Evolutionary conservation across 306 rosid genomes (phyloP).

Genomic region (Aeschynomene evenia): DNA sequence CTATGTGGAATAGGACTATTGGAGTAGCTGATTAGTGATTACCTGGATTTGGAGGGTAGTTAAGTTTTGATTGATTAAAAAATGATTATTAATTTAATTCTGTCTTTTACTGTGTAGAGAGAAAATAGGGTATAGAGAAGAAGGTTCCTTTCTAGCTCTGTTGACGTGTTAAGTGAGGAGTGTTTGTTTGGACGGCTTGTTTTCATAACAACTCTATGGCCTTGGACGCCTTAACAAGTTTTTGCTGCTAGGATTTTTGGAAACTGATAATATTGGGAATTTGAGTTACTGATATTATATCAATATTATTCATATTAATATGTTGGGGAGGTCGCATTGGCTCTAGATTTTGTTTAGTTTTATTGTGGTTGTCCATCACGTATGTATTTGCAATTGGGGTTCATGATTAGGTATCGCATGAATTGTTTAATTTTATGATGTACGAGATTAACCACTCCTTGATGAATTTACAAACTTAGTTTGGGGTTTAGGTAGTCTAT

Average conservation of each 20-base stretch:
- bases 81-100: background rate
- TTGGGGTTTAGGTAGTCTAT: background rate
- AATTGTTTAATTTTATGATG: background rate
- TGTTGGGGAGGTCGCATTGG: background rate
- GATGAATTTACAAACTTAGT: background rate
- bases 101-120: background rate
- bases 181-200: background rate
- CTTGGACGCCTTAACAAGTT: background rate
- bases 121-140: background rate
- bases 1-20: background rate
- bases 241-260: background rate
- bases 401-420: background rate
- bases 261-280: background rate
- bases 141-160: background rate
- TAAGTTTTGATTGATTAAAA: background rate
- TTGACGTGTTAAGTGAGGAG: background rate
- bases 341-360: background rate
- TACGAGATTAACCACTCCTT: background rate
- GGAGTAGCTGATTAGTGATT: background rate
- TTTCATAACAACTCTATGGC: background rate
- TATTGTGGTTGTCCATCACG: background rate
- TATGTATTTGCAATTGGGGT: background rate
- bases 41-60: background rate
- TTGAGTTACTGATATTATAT: background rate
- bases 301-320: background rate